Conservation (phyloP, 257 asterid genomes). For the Osmanthus fragrans region DNA sequence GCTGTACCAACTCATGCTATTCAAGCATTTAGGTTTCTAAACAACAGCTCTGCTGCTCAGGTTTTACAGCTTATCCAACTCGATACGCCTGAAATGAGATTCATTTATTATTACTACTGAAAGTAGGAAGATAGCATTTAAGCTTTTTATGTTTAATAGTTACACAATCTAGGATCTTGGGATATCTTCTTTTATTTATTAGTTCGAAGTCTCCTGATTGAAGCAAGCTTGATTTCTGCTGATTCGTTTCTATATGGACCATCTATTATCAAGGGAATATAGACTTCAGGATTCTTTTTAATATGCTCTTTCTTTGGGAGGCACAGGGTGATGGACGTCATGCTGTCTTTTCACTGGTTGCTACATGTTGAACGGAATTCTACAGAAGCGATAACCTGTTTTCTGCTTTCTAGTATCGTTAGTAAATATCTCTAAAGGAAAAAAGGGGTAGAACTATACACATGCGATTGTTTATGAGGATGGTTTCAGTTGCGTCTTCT, state of each 20-base stretch:
- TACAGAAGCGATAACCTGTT: background rate
- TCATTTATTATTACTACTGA: background rate
- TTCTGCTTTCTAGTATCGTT: background rate
- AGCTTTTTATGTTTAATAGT: background rate
- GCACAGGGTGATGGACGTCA: background rate
- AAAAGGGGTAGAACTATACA: background rate
- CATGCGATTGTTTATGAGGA: background rate
- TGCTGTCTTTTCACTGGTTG: background rate
- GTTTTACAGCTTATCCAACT: slow-evolving; percentile 25
- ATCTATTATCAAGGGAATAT: background rate
- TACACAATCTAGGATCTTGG: background rate
- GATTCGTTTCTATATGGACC: background rate
- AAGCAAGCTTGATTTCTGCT: background rate
- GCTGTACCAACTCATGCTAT: slow-evolving; percentile 50
- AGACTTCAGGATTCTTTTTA: background rate
- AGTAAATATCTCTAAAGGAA: background rate
- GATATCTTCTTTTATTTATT: background rate
- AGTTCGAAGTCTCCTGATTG: background rate
- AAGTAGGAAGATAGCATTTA: background rate
- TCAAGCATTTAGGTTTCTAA: slow-evolving; percentile 53
- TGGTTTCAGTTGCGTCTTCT: background rate
- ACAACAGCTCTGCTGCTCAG: slow-evolving; percentile 56
- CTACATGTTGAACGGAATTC: background rate
- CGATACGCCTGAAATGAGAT: background rate
- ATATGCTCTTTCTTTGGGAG: background rate